Evolutionary conservation across 352 stramenopile genomes (phyloP).

Genomic region (Globisporangium orthogonon): DNA sequence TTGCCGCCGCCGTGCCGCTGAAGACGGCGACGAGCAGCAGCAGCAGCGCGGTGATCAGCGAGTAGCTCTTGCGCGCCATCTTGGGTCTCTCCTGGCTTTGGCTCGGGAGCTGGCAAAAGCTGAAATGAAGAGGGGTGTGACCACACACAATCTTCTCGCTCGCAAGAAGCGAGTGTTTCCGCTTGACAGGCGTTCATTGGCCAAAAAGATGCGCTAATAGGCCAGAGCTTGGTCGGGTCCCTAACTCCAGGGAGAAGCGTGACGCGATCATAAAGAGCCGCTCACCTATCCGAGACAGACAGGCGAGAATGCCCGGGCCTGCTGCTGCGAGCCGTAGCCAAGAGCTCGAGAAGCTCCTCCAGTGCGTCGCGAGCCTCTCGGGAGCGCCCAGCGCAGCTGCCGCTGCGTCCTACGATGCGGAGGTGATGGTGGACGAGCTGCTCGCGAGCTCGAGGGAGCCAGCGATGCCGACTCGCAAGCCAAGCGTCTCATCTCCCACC

Average conservation of each 20-base stretch:
- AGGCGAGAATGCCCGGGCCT: conserved; percentile 7
- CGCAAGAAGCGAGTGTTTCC: neutral
- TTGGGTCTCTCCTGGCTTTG: neutral
- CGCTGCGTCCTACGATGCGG: conserved; percentile 34
- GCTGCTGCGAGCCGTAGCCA: conserved; percentile 20
- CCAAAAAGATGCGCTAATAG: neutral
- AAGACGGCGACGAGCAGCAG: conserved; percentile 29
- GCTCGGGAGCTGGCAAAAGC: too few relatives aligned
- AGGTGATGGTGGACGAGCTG: conserved; percentile 78
- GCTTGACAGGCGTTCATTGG: neutral
- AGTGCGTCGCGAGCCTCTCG: conserved; percentile 12
- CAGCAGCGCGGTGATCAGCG: conserved; percentile 13
- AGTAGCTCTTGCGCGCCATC: neutral
- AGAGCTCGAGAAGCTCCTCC: conserved; percentile 60
- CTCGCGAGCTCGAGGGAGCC: conserved; percentile 51
- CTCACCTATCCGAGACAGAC: too few relatives aligned
- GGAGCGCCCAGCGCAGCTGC: conserved; percentile 3
- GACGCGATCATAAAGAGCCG: too few relatives aligned
- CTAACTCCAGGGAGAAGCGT: too few relatives aligned
- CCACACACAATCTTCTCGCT: neutral
- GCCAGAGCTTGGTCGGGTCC: too few relatives aligned
- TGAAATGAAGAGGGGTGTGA: neutral
- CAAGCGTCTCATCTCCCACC: conserved; percentile 5
- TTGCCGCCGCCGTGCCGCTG: conserved; percentile 11
- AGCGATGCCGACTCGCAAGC: conserved; percentile 5